Evolutionary conservation across 371 early-diverging fungal genomes (phyloP).

Genomic region (Mortierella polycephala): DNA sequence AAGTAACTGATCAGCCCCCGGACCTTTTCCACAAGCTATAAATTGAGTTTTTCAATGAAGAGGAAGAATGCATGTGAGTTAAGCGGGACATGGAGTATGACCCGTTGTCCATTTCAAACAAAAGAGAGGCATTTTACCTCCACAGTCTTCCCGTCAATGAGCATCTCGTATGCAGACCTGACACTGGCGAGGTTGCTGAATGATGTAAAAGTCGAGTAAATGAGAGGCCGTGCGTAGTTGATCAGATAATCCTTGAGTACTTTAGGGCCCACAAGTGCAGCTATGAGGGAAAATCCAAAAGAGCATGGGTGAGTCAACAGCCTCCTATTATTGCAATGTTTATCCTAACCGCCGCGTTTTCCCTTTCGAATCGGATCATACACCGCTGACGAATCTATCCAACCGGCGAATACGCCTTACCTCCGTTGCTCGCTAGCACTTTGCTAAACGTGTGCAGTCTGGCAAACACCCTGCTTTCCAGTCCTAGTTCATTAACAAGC

Average conservation of each 20-base stretch:
- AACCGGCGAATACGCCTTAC: constrained; percentile 51
- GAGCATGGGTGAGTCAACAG: neutral
- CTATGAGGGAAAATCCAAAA: constrained; percentile 53
- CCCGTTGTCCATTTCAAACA: neutral
- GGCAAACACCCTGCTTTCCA: constrained; percentile 76
- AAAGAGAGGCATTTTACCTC: constrained; percentile 55
- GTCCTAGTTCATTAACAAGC: constrained; percentile 67
- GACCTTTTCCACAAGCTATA: constrained; percentile 65
- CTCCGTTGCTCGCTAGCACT: constrained; percentile 84
- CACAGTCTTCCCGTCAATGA: constrained; percentile 61
- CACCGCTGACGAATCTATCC: neutral
- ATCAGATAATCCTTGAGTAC: constrained; percentile 73
- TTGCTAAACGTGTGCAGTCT: constrained; percentile 89
- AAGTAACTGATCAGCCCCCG: constrained; percentile 58
- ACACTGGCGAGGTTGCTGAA: constrained; percentile 65
- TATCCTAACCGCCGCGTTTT: neutral
- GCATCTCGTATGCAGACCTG: constrained; percentile 64
- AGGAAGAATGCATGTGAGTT: neutral
- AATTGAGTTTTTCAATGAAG: too few relatives aligned
- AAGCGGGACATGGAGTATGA: neutral
- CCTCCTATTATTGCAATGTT: too few relatives aligned
- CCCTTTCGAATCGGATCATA: constrained; percentile 3
- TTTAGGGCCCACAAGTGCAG: constrained; percentile 74
- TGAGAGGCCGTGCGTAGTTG: constrained; percentile 85
- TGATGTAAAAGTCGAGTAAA: constrained; percentile 85